Evolutionary conservation across 495 filamentous ascomycete genomes (phyloP).

Genomic region (Penicillium desertorum): DNA sequence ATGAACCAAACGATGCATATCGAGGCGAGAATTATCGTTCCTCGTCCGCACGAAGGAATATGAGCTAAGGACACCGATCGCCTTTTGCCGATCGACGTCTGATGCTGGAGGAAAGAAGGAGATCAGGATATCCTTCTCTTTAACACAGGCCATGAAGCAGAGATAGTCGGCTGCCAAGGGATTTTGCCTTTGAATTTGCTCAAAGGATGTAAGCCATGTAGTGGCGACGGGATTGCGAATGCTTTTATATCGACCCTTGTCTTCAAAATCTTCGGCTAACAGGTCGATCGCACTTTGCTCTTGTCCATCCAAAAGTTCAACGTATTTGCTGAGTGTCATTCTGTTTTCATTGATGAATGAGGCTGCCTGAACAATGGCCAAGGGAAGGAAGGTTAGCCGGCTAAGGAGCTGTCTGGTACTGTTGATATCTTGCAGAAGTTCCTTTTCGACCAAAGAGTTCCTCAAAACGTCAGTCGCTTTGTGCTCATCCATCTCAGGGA

Average conservation of each 20-base stretch:
- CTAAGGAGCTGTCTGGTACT: conserved; percentile 24
- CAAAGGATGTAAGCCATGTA: conserved; percentile 57
- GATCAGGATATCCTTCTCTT: conserved; percentile 25
- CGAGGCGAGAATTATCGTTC: background rate
- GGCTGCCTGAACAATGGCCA: conserved; percentile 46
- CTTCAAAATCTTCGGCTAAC: too few species aligned
- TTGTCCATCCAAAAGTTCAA: conserved; percentile 41
- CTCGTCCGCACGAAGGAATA: conserved; percentile 33
- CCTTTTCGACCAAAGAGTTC: conserved; percentile 29
- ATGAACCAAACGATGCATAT: conserved; percentile 30
- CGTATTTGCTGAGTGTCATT: conserved; percentile 45
- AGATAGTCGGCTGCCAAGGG: conserved; percentile 38
- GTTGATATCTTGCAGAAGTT: conserved; percentile 17
- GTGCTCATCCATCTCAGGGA: conserved; percentile 30
- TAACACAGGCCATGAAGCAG: conserved; percentile 44
- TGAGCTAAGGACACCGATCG: conserved; percentile 32
- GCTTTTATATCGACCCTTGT: conserved; percentile 41
- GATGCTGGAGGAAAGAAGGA: conserved; percentile 17
- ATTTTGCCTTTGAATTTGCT: conserved; percentile 40
- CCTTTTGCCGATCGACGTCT: conserved; percentile 20
- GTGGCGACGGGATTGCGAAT: conserved; percentile 51
- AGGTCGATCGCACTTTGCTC: too few species aligned
- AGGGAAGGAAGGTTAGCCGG: conserved; percentile 35
- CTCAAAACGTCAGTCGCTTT: conserved; percentile 21
- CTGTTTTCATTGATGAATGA: conserved; percentile 46